Percentiles rank a stretch among this genome's conserved stretches.
Evolutionary conservation across 257 asterid species (phyloP).

Genomic region (Przewalskia tangutica): DNA sequence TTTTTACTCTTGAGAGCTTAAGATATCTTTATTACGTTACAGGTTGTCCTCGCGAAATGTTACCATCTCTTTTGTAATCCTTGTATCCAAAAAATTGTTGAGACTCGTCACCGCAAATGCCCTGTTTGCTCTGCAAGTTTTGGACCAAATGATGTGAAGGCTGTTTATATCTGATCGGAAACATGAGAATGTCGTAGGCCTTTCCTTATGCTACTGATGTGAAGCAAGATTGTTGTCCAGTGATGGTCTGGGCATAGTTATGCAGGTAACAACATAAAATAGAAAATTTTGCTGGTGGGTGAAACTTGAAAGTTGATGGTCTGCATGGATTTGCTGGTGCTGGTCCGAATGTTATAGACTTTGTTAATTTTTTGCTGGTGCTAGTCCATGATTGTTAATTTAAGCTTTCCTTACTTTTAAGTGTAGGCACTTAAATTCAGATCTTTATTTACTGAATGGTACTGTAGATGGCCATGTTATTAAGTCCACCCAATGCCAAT

Average conservation of each 20-base stretch:
- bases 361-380: not conserved
- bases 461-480: not conserved
- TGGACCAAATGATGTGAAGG: constrained; percentile 76
- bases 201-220: not conserved
- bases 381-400: not conserved
- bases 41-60: constrained; percentile 96
- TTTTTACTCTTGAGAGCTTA: not conserved
- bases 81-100: constrained; percentile 64
- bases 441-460: not conserved
- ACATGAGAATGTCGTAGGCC: not conserved
- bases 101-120: constrained; percentile 82
- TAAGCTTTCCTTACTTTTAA: constrained; percentile 8
- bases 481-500: not conserved
- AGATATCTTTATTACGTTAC: constrained; percentile 15
- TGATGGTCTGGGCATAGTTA: not conserved
- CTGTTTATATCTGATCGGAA: constrained; percentile 70
- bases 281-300: not conserved
- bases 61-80: constrained; percentile 92
- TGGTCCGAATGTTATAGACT: not conserved
- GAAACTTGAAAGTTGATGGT: not conserved
- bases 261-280: not conserved
- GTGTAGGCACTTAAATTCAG: constrained; percentile 4
- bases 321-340: constrained; percentile 1
- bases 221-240: not conserved
- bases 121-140: constrained; percentile 85